Conservation (phyloP, 495 filamentous ascomycete genomes). For the Monascus purpureus region DNA sequence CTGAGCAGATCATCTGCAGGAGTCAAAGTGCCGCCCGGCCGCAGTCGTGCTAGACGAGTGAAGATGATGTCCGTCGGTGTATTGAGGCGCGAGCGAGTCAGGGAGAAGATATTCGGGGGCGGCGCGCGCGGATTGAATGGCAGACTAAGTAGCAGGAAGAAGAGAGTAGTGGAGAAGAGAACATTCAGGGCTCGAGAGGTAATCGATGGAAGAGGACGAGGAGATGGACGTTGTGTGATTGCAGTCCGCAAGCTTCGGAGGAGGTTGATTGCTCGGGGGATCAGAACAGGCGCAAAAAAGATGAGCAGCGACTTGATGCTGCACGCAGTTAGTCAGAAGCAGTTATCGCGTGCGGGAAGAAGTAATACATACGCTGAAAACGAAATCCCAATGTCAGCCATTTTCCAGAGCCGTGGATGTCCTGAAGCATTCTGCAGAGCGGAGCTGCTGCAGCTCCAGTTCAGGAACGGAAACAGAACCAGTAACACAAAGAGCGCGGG, state of each 20-base stretch:
- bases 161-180: conserved; percentile 40
- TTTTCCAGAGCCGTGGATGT: no score
- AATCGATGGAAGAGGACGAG: conserved; percentile 29
- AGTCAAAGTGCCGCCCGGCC: conserved; percentile 41
- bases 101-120: conserved; percentile 60
- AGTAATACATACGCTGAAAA: no score
- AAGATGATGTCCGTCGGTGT: conserved; percentile 79
- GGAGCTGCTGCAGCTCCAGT: no score
- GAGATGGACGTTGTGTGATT: conserved; percentile 40
- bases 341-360: no score
- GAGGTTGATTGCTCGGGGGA: conserved; percentile 56
- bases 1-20: conserved; percentile 47
- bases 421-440: no score
- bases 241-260: conserved; percentile 52
- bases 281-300: conserved; percentile 73
- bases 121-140: conserved; percentile 50
- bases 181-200: conserved; percentile 41
- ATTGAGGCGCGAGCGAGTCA: conserved; percentile 68
- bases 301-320: conserved; percentile 68
- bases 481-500: no score
- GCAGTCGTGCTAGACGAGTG: conserved; percentile 52
- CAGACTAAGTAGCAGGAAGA: conserved; percentile 49
- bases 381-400: no score
- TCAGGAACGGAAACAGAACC: neutral
- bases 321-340: conserved; percentile 6